phyloP scores from a whole-genome alignment of 371 early-diverging fungal genomes.

The Paraphysoderma sedebokerense region DNA sequence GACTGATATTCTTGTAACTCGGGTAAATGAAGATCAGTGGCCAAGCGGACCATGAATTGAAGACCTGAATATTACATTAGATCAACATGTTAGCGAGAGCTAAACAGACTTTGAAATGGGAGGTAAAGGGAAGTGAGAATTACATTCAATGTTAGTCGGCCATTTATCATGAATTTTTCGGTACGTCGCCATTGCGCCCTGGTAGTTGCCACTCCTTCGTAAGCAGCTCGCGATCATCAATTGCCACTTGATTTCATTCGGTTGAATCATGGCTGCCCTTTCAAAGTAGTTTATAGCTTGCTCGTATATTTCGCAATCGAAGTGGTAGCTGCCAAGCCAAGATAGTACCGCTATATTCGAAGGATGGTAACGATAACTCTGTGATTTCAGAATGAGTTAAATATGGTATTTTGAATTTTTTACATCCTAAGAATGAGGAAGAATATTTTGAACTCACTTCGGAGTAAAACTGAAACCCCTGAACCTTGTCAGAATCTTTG shows the following conservation, averaged over 20 bases:
- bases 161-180: conserved; percentile 20
- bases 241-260: conserved; percentile 25
- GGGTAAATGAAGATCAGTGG: conserved; percentile 12
- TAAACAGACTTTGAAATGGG: neutral
- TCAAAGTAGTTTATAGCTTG: conserved; percentile 34
- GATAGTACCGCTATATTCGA: conserved; percentile 22
- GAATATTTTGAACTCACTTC: conserved; percentile 20
- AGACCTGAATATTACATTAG: conserved; percentile 13
- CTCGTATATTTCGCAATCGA: conserved; percentile 33
- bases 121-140: conserved; percentile 3
- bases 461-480: conserved; percentile 33
- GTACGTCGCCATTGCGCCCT: conserved; percentile 24
- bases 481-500: conserved; percentile 23
- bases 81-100: neutral
- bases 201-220: conserved; percentile 26
- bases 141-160: conserved; percentile 32
- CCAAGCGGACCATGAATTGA: conserved; percentile 29
- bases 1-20: neutral
- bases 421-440: neutral
- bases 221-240: conserved; percentile 30
- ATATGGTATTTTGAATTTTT: neutral
- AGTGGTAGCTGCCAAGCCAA: conserved; percentile 33
- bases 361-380: conserved; percentile 32
- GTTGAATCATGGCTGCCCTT: conserved; percentile 20
- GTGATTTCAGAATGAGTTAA: neutral